Evolutionary conservation across 108 stramenopile species (phyloP), one percentile per base, ranked within the genome.

Genomic region (Discostella stelligeroides): DNA sequence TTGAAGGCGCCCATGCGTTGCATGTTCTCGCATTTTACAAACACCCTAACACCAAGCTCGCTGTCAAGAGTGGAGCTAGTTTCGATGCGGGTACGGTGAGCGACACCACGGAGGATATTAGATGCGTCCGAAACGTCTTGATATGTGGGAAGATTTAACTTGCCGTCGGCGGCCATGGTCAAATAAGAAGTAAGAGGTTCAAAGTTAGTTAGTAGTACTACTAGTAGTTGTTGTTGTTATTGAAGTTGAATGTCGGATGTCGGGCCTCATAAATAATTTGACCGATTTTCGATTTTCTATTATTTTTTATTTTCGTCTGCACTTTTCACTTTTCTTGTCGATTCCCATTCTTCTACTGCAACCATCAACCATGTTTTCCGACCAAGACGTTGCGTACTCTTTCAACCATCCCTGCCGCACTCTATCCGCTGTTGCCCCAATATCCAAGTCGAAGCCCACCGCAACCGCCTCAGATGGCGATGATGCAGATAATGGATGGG

Each of bases 1-100:
- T 79, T 79, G 73, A 79, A 79, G 0, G 79, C 79, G n/a, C 79
- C 79, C 79, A 79, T 79, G 4, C 68, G 10, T 29, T 79, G 79
- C 11, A 79, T 28, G 27, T 79, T 79, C 65, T 79, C 79, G 17
- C 79, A 79, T 49, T 79, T 79, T 4, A 79, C 15, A 15, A 55
- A 74, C 17, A 42, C 70, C 21, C 18, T 34, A 0, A 79, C 79
- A 3, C 79, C 79, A 0, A 79, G 68, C 34, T 79, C 41, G 9
- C 21, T 29, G 29, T 79, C 73, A 28, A 79, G 73, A 24, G 47
- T 69, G 61, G 66, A 67, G 43, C 66, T 68, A n/a, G 79, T 79
- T 42, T 69, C 45, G 55, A 74, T 60, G 38, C 73, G 79, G 1
- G 79, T 79, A 51, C 27, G 73, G 23, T 70, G 73, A 27, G 79